phyloP scores from a whole-genome alignment of 2,329 filamentous ascomycete genomes.

The Macrophomina tecta region DNA sequence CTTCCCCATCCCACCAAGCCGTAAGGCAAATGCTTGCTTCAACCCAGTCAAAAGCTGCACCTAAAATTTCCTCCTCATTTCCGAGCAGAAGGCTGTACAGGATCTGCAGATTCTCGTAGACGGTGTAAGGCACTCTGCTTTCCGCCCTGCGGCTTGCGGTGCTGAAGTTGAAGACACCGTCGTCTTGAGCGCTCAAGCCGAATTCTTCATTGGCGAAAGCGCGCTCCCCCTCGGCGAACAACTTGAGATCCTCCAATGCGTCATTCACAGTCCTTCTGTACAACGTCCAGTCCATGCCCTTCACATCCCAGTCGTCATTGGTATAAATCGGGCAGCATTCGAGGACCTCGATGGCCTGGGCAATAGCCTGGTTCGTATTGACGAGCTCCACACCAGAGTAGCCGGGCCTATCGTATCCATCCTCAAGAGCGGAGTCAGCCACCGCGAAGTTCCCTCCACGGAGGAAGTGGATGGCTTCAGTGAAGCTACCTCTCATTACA shows the following conservation, averaged over 20 bases:
- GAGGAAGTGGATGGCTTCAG: constrained; percentile 70
- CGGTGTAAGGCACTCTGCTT: constrained; percentile 85
- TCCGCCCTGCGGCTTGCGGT: constrained; percentile 75
- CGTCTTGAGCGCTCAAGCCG: constrained; percentile 46
- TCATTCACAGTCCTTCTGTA: constrained; percentile 78
- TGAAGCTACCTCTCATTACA: constrained; percentile 76
- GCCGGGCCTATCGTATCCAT: constrained; percentile 67
- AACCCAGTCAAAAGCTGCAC: constrained; percentile 85
- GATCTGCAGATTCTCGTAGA: constrained; percentile 83
- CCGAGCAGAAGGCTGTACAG: constrained; percentile 84
- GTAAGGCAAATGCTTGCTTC: constrained; percentile 84
- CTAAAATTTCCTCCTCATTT: constrained; percentile 74
- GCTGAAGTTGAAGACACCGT: constrained; percentile 64
- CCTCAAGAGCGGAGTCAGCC: constrained; percentile 69
- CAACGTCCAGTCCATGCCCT: constrained; percentile 79
- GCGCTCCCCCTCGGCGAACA: constrained; percentile 78
- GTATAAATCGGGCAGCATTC: constrained; percentile 73
- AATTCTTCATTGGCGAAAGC: constrained; percentile 54
- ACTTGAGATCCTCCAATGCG: constrained; percentile 72
- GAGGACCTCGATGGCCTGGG: constrained; percentile 71
- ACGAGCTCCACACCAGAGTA: constrained; percentile 79
- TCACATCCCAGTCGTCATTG: constrained; percentile 79
- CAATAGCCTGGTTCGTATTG: constrained; percentile 75
- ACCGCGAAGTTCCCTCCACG: constrained; percentile 78
- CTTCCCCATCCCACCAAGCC: constrained; percentile 89